These are phyloP conservation scores for Arachis hypogaea DNA, from an alignment of 306 rosid species.

Conservation along the genomic window DNA sequence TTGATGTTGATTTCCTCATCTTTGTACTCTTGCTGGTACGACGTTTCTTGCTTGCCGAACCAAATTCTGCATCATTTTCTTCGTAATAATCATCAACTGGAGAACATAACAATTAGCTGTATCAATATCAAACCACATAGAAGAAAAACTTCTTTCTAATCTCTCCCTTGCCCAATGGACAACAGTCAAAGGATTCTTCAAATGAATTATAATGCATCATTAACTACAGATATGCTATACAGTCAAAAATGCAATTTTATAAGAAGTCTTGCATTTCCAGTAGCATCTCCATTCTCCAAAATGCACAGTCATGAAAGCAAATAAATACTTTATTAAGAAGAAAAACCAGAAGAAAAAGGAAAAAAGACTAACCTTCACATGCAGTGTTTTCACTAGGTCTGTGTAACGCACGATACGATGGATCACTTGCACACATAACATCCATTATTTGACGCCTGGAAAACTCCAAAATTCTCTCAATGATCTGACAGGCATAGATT, in stretches of 20 bases:
- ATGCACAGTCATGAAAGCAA: background rate
- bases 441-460: conserved; percentile 91
- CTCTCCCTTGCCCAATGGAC: conserved; percentile 20
- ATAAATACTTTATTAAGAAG: conserved; percentile 1
- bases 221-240: conserved; percentile 5
- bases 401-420: conserved; percentile 87
- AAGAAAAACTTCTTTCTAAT: conserved; percentile 34
- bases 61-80: conserved; percentile 71
- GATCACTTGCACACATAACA: conserved; percentile 93
- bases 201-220: conserved; percentile 26
- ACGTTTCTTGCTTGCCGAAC: conserved; percentile 84
- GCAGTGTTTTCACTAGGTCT: conserved; percentile 74
- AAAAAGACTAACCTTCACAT: conserved; percentile 70
- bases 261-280: background rate
- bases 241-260: background rate
- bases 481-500: conserved; percentile 57
- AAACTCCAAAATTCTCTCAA: conserved; percentile 95
- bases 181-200: conserved; percentile 14
- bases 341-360: background rate
- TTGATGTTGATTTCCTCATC: conserved; percentile 67
- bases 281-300: conserved; percentile 34
- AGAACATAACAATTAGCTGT: conserved; percentile 28
- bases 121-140: conserved; percentile 33
- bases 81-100: conserved; percentile 85
- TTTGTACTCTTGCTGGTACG: conserved; percentile 70